Conservation (phyloP, 2,329 filamentous ascomycete species). For the Aspergillus sp. region DNA sequence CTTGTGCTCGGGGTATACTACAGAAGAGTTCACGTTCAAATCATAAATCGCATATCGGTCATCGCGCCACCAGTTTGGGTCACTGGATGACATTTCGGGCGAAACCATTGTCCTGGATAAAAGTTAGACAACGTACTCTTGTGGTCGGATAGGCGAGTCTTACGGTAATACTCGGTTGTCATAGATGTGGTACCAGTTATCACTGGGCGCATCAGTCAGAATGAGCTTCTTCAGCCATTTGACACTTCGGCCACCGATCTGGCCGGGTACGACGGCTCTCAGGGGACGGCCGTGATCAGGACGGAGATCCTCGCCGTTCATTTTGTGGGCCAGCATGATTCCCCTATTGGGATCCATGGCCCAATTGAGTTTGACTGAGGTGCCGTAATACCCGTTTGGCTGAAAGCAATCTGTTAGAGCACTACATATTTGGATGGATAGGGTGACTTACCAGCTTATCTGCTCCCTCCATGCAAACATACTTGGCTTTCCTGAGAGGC, state of each 20-base stretch:
- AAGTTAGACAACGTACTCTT: conserved; percentile 9
- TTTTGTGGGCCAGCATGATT: conserved; percentile 83
- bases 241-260: conserved; percentile 88
- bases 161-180: conserved; percentile 84
- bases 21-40: conserved; percentile 81
- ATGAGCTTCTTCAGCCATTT: conserved; percentile 88
- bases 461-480: conserved; percentile 88
- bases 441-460: conserved; percentile 64
- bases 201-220: conserved; percentile 74
- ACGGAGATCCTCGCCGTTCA: conserved; percentile 80
- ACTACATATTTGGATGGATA: neutral
- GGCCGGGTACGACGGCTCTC: conserved; percentile 80
- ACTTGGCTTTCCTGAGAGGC: conserved; percentile 70
- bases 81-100: conserved; percentile 74
- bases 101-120: conserved; percentile 68
- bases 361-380: conserved; percentile 85
- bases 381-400: conserved; percentile 87
- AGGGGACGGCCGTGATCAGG: conserved; percentile 87
- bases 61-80: conserved; percentile 80
- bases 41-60: conserved; percentile 93
- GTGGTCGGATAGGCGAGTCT: conserved; percentile 22
- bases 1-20: conserved; percentile 76
- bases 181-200: conserved; percentile 95
- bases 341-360: conserved; percentile 79
- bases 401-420: conserved; percentile 29